Percentiles rank a stretch among this genome's conserved stretches.
phyloP scores from a whole-genome alignment of 768 basidiomycete genomes.

The Mycena galopus region DNA sequence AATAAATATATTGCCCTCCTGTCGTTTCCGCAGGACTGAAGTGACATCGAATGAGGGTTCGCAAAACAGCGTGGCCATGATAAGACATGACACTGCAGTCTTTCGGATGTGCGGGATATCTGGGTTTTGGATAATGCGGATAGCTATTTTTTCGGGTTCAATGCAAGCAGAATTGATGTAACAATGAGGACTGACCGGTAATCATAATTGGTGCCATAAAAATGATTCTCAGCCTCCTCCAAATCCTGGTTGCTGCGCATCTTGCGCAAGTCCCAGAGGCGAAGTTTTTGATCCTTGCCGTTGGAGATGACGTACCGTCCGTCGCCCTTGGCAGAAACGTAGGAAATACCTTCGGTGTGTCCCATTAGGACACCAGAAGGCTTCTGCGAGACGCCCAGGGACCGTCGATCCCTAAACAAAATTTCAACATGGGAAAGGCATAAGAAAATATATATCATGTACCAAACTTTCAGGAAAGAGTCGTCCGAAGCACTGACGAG shows the following conservation, averaged over 20 bases:
- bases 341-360: conserved; percentile 96
- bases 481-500: conserved; percentile 97
- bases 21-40: conserved; percentile 96
- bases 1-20: conserved; percentile 93
- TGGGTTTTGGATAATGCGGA: conserved; percentile 75
- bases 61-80: conserved; percentile 89
- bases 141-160: conserved; percentile 55
- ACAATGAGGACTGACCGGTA: conserved; percentile 72
- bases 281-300: conserved; percentile 93
- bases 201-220: conserved; percentile 79
- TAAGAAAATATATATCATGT: conserved; percentile 58
- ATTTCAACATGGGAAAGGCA: conserved; percentile 55
- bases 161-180: neutral
- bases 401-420: conserved; percentile 64
- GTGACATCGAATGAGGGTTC: conserved; percentile 95
- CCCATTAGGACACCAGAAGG: conserved; percentile 96
- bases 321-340: conserved; percentile 95
- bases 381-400: conserved; percentile 67
- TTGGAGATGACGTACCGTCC: conserved; percentile 96
- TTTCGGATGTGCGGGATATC: conserved; percentile 75
- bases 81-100: conserved; percentile 98
- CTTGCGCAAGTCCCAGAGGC: conserved; percentile 94
- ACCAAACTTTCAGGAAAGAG: conserved; percentile 96
- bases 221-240: conserved; percentile 60
- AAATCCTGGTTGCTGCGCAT: conserved; percentile 85